Conservation (phyloP, 176 grass and related monocot genomes). For the Thalia dealbata region DNA sequence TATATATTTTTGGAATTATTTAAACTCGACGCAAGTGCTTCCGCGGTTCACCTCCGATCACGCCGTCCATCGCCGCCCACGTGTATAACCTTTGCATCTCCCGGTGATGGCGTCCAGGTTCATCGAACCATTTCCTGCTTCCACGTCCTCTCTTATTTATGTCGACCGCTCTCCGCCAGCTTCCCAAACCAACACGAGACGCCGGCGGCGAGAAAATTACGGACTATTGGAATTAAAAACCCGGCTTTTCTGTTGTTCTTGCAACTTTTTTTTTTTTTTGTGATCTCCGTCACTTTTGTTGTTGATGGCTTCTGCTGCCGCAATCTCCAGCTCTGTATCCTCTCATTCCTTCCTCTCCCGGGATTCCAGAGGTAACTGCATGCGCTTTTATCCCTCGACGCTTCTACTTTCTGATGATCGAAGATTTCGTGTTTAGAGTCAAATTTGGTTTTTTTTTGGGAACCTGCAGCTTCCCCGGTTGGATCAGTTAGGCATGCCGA, state of each 20-base stretch:
- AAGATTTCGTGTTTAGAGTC: background rate
- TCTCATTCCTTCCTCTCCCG: conserved; percentile 44
- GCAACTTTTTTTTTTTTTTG: background rate
- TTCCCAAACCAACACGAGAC: background rate
- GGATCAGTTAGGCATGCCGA: conserved; percentile 40
- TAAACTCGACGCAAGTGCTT: too few relatives aligned
- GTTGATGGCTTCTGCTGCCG: conserved; percentile 71
- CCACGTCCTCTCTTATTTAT: conserved; percentile 29
- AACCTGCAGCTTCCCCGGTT: conserved; percentile 31
- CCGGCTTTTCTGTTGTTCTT: background rate
- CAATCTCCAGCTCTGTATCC: conserved; percentile 38
- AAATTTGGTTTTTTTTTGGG: background rate
- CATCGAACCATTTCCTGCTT: too few relatives aligned
- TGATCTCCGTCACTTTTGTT: background rate
- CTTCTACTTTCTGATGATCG: too few relatives aligned
- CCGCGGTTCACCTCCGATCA: too few relatives aligned
- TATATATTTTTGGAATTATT: too few relatives aligned
- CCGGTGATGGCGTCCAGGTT: too few relatives aligned
- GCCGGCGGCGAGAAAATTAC: conserved; percentile 28
- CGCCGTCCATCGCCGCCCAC: too few relatives aligned
- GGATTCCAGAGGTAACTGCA: conserved; percentile 67
- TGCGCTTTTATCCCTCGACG: background rate
- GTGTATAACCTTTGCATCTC: too few relatives aligned
- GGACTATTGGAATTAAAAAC: conserved; percentile 7
- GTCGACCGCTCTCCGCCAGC: background rate